A percentile compares a stretch with the other conserved stretches of the same genome.
Evolutionary conservation across 257 asterid genomes (phyloP).

Genomic region (Thymus mandschuricus): DNA sequence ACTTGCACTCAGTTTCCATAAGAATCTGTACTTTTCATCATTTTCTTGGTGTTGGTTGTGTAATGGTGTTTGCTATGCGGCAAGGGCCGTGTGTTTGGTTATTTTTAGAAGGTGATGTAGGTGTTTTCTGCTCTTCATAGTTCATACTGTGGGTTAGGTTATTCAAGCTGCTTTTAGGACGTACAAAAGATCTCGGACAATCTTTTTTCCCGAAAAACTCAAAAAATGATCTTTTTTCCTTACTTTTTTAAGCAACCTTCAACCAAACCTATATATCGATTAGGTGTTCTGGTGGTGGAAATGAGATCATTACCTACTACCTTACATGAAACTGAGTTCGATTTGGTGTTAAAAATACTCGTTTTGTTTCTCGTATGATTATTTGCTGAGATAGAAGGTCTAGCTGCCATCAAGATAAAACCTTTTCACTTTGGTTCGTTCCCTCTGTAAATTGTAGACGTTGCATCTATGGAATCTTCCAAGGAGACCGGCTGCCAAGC

Average conservation of each 20-base stretch:
- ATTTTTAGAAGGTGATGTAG: background rate
- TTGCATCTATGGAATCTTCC: conserved; percentile 51
- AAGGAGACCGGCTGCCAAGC: conserved; percentile 65
- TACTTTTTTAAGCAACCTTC: background rate
- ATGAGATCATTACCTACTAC: background rate
- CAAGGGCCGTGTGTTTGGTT: background rate
- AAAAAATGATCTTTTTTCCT: background rate
- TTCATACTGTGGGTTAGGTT: background rate
- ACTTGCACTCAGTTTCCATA: background rate
- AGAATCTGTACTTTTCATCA: background rate
- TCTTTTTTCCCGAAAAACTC: background rate
- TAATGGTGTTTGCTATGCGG: background rate
- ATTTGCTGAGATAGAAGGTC: background rate
- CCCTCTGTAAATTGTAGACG: conserved; percentile 22
- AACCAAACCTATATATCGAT: background rate
- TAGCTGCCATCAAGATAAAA: too few relatives aligned
- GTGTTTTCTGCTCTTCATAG: background rate
- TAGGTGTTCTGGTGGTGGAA: background rate
- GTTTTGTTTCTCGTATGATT: background rate
- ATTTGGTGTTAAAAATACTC: background rate
- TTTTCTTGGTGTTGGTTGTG: background rate
- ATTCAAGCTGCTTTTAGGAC: conserved; percentile 7
- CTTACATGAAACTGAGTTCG: background rate
- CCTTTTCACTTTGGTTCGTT: background rate
- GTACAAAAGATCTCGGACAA: background rate